Evolutionary conservation across 306 rosid genomes (phyloP), one percentile per base, ranked within the genome.

Genomic region (Hylodesmum podocarpum): DNA sequence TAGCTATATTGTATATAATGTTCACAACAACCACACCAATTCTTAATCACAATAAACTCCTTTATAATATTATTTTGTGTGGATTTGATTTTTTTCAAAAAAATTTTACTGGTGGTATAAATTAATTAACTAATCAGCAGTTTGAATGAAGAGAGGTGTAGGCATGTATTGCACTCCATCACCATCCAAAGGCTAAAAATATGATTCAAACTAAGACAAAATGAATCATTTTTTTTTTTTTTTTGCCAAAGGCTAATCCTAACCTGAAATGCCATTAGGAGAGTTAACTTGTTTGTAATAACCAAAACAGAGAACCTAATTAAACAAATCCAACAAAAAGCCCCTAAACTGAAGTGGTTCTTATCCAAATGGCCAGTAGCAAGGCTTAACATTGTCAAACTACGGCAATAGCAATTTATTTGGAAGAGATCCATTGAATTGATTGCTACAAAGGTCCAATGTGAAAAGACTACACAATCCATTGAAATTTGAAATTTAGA

Each of bases 401-500:
- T 81, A 15, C 5, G 83, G 29, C 85, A 85, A 78, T 66, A 51
- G 28, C 61, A 85, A 77, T 40, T 89, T 76, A 41, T 44, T 70
- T 18, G 87, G 85, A 79, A 86, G 88, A 19, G 70, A 34, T 25
- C 89, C 92, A 8, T 18, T 39, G 43, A 88, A 86, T 61, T 51
- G 88, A 79, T 88, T 88, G 13, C 79, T 70, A 66, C 78, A 88
- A 58, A 84, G 88, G 79, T 84, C 84, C 62, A 86, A 80, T 8
- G 77, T 76, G 65, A 44, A 55, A 57, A 88, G 89, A 58, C 77
- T 70, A 9, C 79, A 76, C 72, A 86, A 72, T 19, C 76, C 77
- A 64, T 88, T 72, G 78, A 88, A 88, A 81, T 88, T 88, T 72
- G 78, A 88, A 88, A 81, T 88, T 77, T 15, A 88, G 78, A 79